Evolutionary conservation across 2,329 filamentous ascomycete species (phyloP), one percentile per base, ranked within the genome.

Genomic region (Colletotrichum melonis): DNA sequence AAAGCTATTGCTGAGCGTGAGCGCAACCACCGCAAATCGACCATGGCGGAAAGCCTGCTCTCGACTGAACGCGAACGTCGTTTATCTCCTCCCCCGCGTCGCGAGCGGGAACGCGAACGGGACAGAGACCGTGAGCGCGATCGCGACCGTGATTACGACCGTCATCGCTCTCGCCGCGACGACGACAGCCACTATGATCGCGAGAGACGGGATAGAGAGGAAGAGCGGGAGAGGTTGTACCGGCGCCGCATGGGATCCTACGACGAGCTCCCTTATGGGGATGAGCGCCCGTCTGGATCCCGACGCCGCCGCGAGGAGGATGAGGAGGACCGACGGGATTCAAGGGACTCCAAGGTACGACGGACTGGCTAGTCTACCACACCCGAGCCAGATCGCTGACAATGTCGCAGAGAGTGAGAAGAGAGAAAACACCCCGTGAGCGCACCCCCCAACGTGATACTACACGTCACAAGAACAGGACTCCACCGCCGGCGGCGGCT

Each of bases 1-100:
- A 97, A 96, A 82, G 96, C 96, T 56, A 95, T 97, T 80, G 95
- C 95, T 71, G 95, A 98, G 80, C 93, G 97, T 60, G 97, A 98
- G 84, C 93, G 95, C 76, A 95, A 97, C 78, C 97, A 98, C 84
- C 92, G 94, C 82, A 97, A 97, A 84, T 88, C 91, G 57, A 91
- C 89, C 80, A 91, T 91, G 84, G 93, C 92, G 76, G 90, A 92
- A 78, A 90, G 86, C 76, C 83, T 91, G 24, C 81, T 92, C 67
- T 88, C 88, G 65, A 59, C 63, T 28, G 80, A 78, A 56, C 60
- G 73, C 46, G 89, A 90, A 75, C 87, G 87, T 74, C 81, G 86
- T 75, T 69, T 84, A 68, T 81, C 86, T 76, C 49, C 76, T 77
- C 78, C 85, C 77, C 77, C 85, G 79, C 76, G 82, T 42, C 85